Conservation (phyloP, 2,329 filamentous ascomycete genomes). For the Keithomyces neogunnii region DNA sequence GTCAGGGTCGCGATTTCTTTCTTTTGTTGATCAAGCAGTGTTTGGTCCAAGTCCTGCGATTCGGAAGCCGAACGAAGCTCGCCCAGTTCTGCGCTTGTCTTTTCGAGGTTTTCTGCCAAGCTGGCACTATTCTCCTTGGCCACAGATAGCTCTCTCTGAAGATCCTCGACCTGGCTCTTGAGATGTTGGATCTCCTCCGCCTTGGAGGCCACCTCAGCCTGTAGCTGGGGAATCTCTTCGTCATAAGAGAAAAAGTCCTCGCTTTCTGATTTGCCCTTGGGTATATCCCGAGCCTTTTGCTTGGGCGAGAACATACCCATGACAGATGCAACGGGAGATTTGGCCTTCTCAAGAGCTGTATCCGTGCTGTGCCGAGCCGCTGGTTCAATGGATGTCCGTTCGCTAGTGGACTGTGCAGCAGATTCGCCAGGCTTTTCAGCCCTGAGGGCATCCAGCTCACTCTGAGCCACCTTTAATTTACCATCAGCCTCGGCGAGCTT, state of each 20-base stretch:
- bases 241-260: conserved; percentile 93
- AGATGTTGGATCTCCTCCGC: conserved; percentile 63
- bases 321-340: conserved; percentile 39
- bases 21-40: conserved; percentile 39
- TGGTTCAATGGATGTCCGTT: conserved; percentile 19
- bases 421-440: conserved; percentile 19
- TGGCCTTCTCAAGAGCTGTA: conserved; percentile 22
- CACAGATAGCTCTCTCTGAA: conserved; percentile 63
- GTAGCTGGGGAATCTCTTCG: conserved; percentile 74
- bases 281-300: conserved; percentile 27
- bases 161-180: conserved; percentile 55
- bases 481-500: conserved; percentile 63
- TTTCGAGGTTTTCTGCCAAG: conserved; percentile 60
- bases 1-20: conserved; percentile 41
- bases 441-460: conserved; percentile 50
- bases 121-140: conserved; percentile 62
- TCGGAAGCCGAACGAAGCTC: conserved; percentile 33
- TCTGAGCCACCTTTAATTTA: conserved; percentile 50
- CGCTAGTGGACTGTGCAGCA: conserved; percentile 22
- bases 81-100: conserved; percentile 54
- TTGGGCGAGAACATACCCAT: conserved; percentile 41
- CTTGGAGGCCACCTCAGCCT: conserved; percentile 63
- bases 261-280: conserved; percentile 20
- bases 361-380: conserved; percentile 6
- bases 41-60: conserved; percentile 37